Conservation (phyloP, 208 protist species). For the Phytomonas francai region DNA sequence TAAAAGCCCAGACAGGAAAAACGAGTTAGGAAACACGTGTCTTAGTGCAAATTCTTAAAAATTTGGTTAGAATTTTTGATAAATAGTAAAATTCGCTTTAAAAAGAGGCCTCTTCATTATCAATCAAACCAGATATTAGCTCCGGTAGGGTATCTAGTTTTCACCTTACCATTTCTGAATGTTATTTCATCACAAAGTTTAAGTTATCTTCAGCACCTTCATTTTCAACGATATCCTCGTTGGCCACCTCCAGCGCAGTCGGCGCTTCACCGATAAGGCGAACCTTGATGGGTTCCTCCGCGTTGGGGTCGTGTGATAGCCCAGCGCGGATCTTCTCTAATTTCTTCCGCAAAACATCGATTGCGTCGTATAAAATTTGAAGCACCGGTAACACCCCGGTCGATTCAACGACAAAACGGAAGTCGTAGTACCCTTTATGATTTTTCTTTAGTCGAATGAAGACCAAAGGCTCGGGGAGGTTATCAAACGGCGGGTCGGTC, state of each 20-base stretch:
- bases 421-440: conserved; percentile 72
- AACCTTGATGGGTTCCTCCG: conserved; percentile 50
- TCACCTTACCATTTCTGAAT: neutral
- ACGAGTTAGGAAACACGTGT: neutral
- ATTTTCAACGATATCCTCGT: conserved; percentile 62
- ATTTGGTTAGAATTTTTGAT: neutral
- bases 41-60: neutral
- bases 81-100: neutral
- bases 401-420: conserved; percentile 89
- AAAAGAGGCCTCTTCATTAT: neutral
- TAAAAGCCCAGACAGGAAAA: neutral
- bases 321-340: conserved; percentile 57
- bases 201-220: conserved; percentile 80
- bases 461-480: conserved; percentile 76
- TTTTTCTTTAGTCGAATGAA: conserved; percentile 75
- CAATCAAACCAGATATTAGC: neutral
- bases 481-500: conserved; percentile 63
- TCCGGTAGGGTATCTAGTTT: neutral
- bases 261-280: conserved; percentile 75
- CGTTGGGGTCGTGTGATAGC: conserved; percentile 59
- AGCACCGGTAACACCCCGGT: conserved; percentile 83
- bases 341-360: conserved; percentile 78
- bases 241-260: conserved; percentile 74
- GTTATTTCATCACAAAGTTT: conserved; percentile 81
- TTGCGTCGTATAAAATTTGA: conserved; percentile 77